Percentiles rank a stretch among this genome's conserved stretches.
Conservation (phyloP, 495 filamentous ascomycete genomes). For the Terfezia claveryi region DNA sequence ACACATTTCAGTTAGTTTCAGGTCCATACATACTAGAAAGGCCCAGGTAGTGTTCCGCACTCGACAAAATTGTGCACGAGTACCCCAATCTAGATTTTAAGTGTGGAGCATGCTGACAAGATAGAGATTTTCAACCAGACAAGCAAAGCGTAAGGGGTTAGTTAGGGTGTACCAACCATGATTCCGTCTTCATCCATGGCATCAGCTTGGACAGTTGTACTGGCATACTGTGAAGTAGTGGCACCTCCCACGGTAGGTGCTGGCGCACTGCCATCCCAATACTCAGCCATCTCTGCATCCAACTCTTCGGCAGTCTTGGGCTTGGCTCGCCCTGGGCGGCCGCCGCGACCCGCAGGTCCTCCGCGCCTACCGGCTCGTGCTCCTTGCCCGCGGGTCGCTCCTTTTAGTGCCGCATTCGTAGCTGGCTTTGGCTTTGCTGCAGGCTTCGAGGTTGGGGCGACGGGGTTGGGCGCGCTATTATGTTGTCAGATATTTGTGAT, state of each 20-base stretch:
- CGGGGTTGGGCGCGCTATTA: background rate
- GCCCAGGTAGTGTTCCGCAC: too few species aligned
- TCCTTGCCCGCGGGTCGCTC: slow-evolving; percentile 20
- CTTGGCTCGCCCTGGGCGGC: slow-evolving; percentile 44
- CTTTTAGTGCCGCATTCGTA: slow-evolving; percentile 36
- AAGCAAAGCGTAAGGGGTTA: too few species aligned
- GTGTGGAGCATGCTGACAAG: too few species aligned
- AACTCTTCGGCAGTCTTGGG: slow-evolving; percentile 76
- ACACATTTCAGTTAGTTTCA: too few species aligned
- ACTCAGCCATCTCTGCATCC: slow-evolving; percentile 85
- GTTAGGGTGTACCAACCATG: too few species aligned
- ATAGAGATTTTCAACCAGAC: too few species aligned
- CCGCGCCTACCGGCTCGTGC: slow-evolving; percentile 25
- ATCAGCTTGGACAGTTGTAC: background rate
- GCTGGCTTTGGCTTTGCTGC: slow-evolving; percentile 50
- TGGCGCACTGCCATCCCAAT: slow-evolving; percentile 36
- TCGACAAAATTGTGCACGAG: too few species aligned
- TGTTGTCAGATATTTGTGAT: too few species aligned
- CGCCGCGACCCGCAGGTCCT: slow-evolving; percentile 26
- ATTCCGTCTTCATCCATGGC: background rate
- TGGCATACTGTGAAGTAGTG: background rate
- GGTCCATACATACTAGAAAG: too few species aligned
- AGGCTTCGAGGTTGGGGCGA: background rate
- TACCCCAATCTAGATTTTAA: too few species aligned
- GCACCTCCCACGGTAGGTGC: slow-evolving; percentile 23